Evolutionary conservation across 1,284 basidiomycete genomes (phyloP).

Genomic region (Megacollybia platyphylla): DNA sequence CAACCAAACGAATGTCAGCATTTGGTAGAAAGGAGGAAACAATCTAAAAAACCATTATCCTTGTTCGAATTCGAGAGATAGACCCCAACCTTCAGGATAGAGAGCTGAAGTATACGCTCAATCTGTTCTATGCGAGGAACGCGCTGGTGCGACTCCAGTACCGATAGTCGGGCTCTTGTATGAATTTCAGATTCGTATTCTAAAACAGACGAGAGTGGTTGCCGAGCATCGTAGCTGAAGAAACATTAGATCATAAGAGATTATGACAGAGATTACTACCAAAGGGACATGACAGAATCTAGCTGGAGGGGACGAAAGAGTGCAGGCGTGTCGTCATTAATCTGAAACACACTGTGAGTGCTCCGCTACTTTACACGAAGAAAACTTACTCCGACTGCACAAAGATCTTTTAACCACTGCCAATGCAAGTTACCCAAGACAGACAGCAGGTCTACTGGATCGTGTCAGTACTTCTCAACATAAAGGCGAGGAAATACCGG

Average conservation of each 20-base stretch:
- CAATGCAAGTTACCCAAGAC: conserved; percentile 20
- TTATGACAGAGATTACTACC: conserved; percentile 14
- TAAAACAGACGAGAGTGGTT: conserved; percentile 16
- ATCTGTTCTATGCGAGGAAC: conserved; percentile 27
- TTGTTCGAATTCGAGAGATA: neutral
- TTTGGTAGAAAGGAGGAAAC: conserved; percentile 29
- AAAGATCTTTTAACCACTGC: conserved; percentile 40
- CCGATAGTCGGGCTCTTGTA: conserved; percentile 19
- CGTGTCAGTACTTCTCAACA: neutral
- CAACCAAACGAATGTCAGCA: conserved; percentile 12
- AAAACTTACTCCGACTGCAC: conserved; percentile 15
- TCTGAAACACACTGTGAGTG: neutral
- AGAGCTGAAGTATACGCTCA: conserved; percentile 22
- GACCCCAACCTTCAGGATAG: conserved; percentile 23
- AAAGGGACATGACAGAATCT: conserved; percentile 15
- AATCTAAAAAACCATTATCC: conserved; percentile 12
- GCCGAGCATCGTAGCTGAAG: conserved; percentile 20
- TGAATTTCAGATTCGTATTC: conserved; percentile 21
- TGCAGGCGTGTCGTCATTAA: conserved; percentile 10
- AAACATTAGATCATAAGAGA: conserved; percentile 2
- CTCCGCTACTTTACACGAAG: neutral
- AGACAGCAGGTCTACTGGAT: conserved; percentile 17
- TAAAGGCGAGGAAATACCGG: neutral
- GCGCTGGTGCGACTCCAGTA: conserved; percentile 21
- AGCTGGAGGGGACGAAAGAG: conserved; percentile 22